Evolutionary conservation across 345 rosid species (phyloP).

Genomic region (Populus pruinosa): DNA sequence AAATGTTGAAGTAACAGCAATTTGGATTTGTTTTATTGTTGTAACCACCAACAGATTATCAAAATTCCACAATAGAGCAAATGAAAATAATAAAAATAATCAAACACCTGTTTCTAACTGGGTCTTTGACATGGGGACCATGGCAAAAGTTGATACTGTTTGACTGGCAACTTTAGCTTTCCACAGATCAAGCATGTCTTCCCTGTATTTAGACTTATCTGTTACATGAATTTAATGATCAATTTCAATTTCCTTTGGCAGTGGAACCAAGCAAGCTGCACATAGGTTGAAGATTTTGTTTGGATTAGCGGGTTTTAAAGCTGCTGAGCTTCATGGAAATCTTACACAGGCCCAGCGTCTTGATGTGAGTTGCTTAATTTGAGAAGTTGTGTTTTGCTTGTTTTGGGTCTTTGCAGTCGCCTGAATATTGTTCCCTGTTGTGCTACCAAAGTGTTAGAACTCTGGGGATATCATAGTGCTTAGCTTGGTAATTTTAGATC

Average conservation of each 20-base stretch:
- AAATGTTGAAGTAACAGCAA: neutral
- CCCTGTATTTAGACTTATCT: neutral
- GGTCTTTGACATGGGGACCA: too few species aligned
- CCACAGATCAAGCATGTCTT: neutral
- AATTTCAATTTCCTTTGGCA: slow-evolving; percentile 29
- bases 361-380: slow-evolving; percentile 58
- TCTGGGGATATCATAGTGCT: neutral
- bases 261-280: slow-evolving; percentile 97
- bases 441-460: neutral
- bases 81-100: too few species aligned
- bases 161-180: too few species aligned
- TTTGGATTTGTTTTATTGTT: neutral
- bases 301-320: slow-evolving; percentile 76
- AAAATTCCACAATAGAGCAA: too few species aligned
- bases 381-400: neutral
- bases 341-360: slow-evolving; percentile 96
- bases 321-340: slow-evolving; percentile 98
- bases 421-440: neutral
- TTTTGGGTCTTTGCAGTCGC: neutral
- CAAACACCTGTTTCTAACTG: too few species aligned
- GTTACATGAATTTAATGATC: slow-evolving; percentile 7
- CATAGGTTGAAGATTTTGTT: slow-evolving; percentile 92
- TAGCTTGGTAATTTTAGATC: slow-evolving; percentile 1
- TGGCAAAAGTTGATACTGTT: too few species aligned
- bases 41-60: too few species aligned